Evolutionary conservation across 2,329 filamentous ascomycete genomes (phyloP), one percentile per base, ranked within the genome.

Genomic region (Colletotrichum paranaense): DNA sequence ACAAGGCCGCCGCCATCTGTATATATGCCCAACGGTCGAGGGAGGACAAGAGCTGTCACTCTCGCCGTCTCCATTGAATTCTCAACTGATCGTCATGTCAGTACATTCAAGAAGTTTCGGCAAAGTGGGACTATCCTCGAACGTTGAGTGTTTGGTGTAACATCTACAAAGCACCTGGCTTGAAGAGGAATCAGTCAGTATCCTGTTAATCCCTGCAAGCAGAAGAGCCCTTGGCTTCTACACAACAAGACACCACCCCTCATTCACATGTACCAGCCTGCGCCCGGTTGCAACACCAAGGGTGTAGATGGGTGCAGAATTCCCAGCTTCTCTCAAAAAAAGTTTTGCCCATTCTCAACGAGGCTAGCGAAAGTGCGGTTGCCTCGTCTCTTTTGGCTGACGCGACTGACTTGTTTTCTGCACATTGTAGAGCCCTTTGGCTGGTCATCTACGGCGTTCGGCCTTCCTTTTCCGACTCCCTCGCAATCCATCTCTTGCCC

Each of bases 381-480:
- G 57, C 58, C 65, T 68, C 28, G 58, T 62, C 60, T 14, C 19
- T 22, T 28, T 26, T 26, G 14, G 65, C 64, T 59, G n/a, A 16
- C 14, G 16, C 22, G 26, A 14, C 55, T 32, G 12, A 32, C 28
- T 11, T 24, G 22, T 5, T 11, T 16, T 30, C 28, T 12, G 22
- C 28, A 35, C 6, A 19, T 26, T 38, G 6, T 22, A 35, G 6
- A 52, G 9, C 26, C 38, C 42, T 38, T 67, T 24, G 46, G 42
- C 42, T 38, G 26, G 26, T 22, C 16, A 16, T 19, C 14, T 49
- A 16, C 28, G 19, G 1, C 16, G 12, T 8, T 26, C 28, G 24
- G 24, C 3, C 16, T 22, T 11, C 16, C 6, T 11, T 42, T 22
- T 38, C 16, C 7, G n/a, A 3, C 16, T 9, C 5, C 28, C 2